Percentiles rank a stretch among this genome's conserved stretches.
These are phyloP conservation scores for Ceratocystis lukuohia DNA, from an alignment of 2,329 filamentous ascomycete species.

Conservation along the genomic window DNA sequence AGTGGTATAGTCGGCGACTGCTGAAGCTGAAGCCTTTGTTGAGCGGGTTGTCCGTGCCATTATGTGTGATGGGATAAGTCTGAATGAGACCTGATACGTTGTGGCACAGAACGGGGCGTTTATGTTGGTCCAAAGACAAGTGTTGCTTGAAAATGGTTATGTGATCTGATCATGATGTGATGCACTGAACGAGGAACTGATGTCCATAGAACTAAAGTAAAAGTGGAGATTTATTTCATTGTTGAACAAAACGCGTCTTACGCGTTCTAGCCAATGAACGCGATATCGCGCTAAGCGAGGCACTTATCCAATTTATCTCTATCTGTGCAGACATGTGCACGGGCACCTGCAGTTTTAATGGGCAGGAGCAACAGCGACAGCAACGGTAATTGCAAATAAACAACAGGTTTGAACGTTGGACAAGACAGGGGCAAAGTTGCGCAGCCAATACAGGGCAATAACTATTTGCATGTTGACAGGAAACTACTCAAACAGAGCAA, in stretches of 20 bases:
- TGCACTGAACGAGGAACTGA: too few relatives aligned
- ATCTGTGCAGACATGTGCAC: slow-evolving; percentile 7
- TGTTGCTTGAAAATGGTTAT: too few relatives aligned
- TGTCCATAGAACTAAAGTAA: not conserved
- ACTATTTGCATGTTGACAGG: not conserved
- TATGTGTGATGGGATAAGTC: not conserved
- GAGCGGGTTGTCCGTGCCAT: slow-evolving; percentile 40
- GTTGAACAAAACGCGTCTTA: not conserved
- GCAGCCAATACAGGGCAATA: not conserved
- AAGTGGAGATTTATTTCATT: not conserved
- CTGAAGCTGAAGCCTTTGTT: slow-evolving; percentile 26
- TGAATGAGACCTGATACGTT: not conserved
- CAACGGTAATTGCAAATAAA: slow-evolving; percentile 1
- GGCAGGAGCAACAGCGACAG: slow-evolving; percentile 3
- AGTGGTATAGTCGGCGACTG: slow-evolving; percentile 24
- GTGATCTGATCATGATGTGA: too few relatives aligned
- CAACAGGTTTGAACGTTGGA: not conserved
- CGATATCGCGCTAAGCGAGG: not conserved
- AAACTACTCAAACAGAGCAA: not conserved
- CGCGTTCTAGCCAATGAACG: slow-evolving; percentile 9
- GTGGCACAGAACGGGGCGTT: not conserved
- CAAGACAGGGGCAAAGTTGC: not conserved
- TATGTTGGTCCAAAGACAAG: too few relatives aligned
- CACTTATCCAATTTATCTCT: slow-evolving; percentile 14
- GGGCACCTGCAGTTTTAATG: not conserved